These are phyloP conservation scores for Cytospora piceicola DNA, from an alignment of 2,329 filamentous ascomycete species.

Conservation along the genomic window DNA sequence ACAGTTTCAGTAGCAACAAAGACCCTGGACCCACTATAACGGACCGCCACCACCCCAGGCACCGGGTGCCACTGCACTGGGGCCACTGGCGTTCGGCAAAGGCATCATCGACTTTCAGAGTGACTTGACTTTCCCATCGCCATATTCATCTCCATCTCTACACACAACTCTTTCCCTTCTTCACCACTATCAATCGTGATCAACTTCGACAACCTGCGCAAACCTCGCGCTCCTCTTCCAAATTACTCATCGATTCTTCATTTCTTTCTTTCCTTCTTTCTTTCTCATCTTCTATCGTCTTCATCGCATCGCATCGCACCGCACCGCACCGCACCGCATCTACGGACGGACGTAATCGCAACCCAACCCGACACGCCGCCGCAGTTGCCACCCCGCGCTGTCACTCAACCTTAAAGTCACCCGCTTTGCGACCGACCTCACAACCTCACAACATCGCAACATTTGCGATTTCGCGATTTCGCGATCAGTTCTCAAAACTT, in stretches of 20 bases:
- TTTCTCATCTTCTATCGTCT: background rate
- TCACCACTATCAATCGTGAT: background rate
- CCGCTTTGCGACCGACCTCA: constrained; percentile 17
- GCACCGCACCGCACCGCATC: background rate
- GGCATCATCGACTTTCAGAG: constrained; percentile 4
- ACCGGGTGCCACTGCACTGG: background rate
- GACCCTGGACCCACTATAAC: background rate
- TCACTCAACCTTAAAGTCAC: background rate
- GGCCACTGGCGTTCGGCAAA: background rate
- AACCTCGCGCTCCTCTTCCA: background rate
- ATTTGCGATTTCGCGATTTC: constrained; percentile 13
- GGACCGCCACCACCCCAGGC: background rate
- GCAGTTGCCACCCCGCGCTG: constrained; percentile 5
- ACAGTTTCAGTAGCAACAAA: background rate
- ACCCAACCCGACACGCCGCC: background rate
- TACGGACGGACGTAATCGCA: background rate
- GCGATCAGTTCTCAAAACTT: background rate
- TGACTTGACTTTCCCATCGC: background rate
- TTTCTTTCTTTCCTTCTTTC: background rate
- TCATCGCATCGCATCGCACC: background rate
- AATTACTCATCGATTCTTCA: background rate
- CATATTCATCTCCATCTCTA: background rate
- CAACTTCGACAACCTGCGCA: constrained; percentile 1
- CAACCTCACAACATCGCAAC: too few species aligned
- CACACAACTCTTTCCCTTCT: background rate